Percentiles rank a stretch among this genome's conserved stretches.
phyloP scores from a whole-genome alignment of 2,329 filamentous ascomycete genomes.

The Ustulina deusta region DNA sequence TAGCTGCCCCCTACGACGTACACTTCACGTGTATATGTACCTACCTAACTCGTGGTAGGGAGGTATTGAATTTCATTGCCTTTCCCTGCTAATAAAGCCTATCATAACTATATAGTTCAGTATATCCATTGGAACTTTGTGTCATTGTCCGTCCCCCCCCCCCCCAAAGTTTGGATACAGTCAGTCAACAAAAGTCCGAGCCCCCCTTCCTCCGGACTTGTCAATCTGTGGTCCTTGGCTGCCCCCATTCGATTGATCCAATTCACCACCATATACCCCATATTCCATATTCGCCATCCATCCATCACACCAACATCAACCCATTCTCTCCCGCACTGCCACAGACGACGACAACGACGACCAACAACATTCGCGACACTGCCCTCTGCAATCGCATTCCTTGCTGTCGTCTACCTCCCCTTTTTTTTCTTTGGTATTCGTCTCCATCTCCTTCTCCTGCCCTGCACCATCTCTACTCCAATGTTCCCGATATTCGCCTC shows the following conservation, averaged over 20 bases:
- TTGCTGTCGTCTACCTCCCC: conserved; percentile 20
- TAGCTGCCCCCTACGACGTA: too few relatives aligned
- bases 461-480: conserved; percentile 41
- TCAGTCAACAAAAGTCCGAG: background rate
- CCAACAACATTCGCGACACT: conserved; percentile 36
- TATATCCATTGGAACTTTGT: background rate
- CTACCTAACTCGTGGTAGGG: too few relatives aligned
- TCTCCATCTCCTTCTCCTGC: conserved; percentile 16
- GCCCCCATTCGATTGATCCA: conserved; percentile 13
- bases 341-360: conserved; percentile 26
- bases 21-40: too few relatives aligned
- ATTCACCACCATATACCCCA: background rate
- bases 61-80: background rate
- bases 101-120: background rate
- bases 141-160: background rate
- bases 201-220: conserved; percentile 17
- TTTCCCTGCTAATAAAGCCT: background rate
- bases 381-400: conserved; percentile 33
- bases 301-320: conserved; percentile 14
- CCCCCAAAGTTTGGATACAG: conserved; percentile 6
- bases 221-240: conserved; percentile 17
- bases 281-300: conserved; percentile 8
- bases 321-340: conserved; percentile 33
- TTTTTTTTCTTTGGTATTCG: conserved; percentile 29
- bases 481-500: conserved; percentile 49